Percentiles rank a stretch among this genome's conserved stretches.
Conservation (phyloP, 2,329 filamentous ascomycete species). For the Alternaria dauci region DNA sequence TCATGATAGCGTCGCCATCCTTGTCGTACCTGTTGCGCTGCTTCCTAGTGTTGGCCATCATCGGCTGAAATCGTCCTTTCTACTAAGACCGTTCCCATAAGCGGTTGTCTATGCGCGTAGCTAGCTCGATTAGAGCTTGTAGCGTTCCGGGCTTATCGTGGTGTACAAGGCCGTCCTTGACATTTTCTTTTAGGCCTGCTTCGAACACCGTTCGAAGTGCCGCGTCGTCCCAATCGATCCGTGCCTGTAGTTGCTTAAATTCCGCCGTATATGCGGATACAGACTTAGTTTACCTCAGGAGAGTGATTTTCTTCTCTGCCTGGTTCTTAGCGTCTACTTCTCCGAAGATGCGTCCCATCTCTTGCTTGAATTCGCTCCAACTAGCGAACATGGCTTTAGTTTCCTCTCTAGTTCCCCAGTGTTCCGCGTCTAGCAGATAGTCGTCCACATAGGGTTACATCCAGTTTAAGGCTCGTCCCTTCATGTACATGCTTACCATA, state of each 20-base stretch:
- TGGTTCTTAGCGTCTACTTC: background rate
- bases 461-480: background rate
- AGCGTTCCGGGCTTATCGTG: background rate
- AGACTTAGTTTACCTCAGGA: too few species aligned
- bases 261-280: too few species aligned
- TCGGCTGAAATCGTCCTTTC: too few species aligned
- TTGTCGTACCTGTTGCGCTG: too few species aligned
- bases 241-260: background rate
- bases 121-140: background rate
- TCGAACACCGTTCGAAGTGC: background rate
- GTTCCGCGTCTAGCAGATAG: background rate
- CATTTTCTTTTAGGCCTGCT: background rate
- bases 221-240: background rate
- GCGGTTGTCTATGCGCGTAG: background rate
- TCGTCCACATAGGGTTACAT: background rate
- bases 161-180: constrained; percentile 1
- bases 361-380: background rate
- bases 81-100: too few species aligned
- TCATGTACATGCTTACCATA: background rate
- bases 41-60: too few species aligned
- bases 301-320: too few species aligned
- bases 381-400: background rate
- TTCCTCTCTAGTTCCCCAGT: background rate
- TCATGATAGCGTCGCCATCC: too few species aligned
- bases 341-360: background rate